Evolutionary conservation across 352 stramenopile genomes (phyloP), one percentile per base, ranked within the genome.

Genomic region (Phytophthora kernoviae): DNA sequence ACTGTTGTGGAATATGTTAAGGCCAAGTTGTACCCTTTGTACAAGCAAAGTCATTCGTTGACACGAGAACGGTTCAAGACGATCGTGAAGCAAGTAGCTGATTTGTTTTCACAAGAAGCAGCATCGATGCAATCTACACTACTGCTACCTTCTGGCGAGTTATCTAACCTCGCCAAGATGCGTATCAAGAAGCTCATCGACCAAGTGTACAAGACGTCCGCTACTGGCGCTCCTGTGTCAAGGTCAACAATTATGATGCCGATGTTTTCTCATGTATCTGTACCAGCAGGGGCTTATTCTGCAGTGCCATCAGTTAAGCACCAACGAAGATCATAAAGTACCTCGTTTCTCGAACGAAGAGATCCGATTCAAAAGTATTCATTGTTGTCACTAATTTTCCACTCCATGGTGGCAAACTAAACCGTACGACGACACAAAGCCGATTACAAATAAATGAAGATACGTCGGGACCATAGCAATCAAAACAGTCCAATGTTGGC

Each of bases 1-100:
- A 58, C 69, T 9, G 81, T 81, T 8, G 77, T 93, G n/a, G 77
- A 85, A 42, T 91, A 93, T 30, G 81, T 93, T 10, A 95, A 93
- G 39, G 64, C 59, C 0, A 93, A 93, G 56, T 44, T 95, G 18
- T 93, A 95, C 51, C 86, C 86, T 1, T 53, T 89, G 2, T 93
- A 93, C 71, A 91, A 91, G 24, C 65, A 86, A 15, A 73, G 58
- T 32, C 68, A 68, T 17, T 75, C 78, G 14, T 72, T 95, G 46
- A 80, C 84, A 4, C 84, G 87, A 61, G 86, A 95, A 24, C 75
- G 72, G 0, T 95, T 92, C 58, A 95, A 91, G 45, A 37, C 49
- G n/a, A 86, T 95, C 26, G 82, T 92, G 2, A 92, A 89, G 59
- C 63, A 90, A 59, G 83, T 91, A 6, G 39, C 74, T 5, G 56